Base-by-base conservation (phyloP, 2,329 filamentous ascomycete genomes). In the Byssochlamys sp. region DNA sequence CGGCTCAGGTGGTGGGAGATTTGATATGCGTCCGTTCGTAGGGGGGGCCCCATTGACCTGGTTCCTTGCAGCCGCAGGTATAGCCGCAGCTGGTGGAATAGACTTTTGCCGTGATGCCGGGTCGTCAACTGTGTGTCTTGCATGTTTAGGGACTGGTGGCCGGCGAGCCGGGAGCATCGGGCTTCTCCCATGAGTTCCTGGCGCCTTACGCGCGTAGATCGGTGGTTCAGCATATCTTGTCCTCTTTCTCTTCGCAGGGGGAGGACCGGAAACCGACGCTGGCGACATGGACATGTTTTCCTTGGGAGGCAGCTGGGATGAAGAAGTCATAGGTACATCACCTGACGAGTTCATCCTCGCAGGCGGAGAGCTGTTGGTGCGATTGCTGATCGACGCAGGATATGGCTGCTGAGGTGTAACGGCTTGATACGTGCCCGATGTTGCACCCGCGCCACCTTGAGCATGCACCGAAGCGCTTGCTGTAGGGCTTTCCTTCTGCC, bases 151-250 rank as follows among this genome's bases (percentile, higher is more conserved):
- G 52, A 74, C 61, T 4, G 67, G 67, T 7, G 70, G 63, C 24
- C 68, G 65, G 54, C 66, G 69, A 54, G 70, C 70, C 26, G 73
- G 69, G 56, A 78, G 76, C 3, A 70, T 62, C 1, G 77, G 76
- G 33, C 70, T 73, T 60, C 63, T 73, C 56, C 71, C 76, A 52
- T 69, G 73, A 27, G 70, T 72, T 56, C 75, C 70, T 29, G 71
- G 71, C 12, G 75, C 73, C 60, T 73, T 75, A 45, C 72, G 73
- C 24, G 78, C 78, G 64, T 72, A 83, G 39, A 82, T 77, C 2
- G 81, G 81, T 31, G 79, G 77, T 63, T 82, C 79, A 52, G 77
- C 74, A 60, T 80, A 80, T 54, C 80, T 74, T 59, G 74, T 73
- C 59, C 78, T 73, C 63, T 81, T 83, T 60, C 72, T 74, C 14